These are phyloP conservation scores for Geum urbanum DNA, from an alignment of 306 rosid genomes.

Conservation along the genomic window DNA sequence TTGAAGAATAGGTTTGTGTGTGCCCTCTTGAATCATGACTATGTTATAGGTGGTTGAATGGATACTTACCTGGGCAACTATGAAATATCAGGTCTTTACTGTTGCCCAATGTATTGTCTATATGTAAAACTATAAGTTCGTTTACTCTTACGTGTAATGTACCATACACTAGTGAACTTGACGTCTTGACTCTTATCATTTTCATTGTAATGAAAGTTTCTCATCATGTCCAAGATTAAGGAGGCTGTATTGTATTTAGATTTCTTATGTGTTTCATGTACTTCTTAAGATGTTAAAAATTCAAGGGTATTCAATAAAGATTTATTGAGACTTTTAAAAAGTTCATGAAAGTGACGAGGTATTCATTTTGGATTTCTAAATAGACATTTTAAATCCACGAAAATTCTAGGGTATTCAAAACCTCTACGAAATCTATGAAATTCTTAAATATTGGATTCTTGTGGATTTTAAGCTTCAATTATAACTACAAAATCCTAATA, in stretches of 20 bases:
- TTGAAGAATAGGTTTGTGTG: slow-evolving; percentile 28
- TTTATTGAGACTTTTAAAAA: too few relatives aligned
- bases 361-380: too few relatives aligned
- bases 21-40: slow-evolving; percentile 16
- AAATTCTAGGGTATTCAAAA: too few relatives aligned
- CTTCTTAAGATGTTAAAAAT: too few relatives aligned
- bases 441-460: too few relatives aligned
- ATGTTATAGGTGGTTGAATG: slow-evolving; percentile 4
- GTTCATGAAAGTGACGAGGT: too few relatives aligned
- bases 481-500: too few relatives aligned
- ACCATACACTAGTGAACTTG: background rate
- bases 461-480: too few relatives aligned
- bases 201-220: background rate
- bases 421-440: too few relatives aligned
- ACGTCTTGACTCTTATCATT: background rate
- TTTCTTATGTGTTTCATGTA: too few relatives aligned
- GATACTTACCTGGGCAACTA: slow-evolving; percentile 6
- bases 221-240: background rate
- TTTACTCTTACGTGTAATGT: background rate
- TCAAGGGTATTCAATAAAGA: too few relatives aligned
- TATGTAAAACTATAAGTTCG: slow-evolving; percentile 1
- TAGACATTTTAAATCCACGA: too few relatives aligned
- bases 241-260: background rate
- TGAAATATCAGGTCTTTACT: slow-evolving; percentile 14
- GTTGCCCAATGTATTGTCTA: slow-evolving; percentile 17